Evolutionary conservation across 306 rosid genomes (phyloP), one percentile per base, ranked within the genome.

Genomic region (Quercus ilex): DNA sequence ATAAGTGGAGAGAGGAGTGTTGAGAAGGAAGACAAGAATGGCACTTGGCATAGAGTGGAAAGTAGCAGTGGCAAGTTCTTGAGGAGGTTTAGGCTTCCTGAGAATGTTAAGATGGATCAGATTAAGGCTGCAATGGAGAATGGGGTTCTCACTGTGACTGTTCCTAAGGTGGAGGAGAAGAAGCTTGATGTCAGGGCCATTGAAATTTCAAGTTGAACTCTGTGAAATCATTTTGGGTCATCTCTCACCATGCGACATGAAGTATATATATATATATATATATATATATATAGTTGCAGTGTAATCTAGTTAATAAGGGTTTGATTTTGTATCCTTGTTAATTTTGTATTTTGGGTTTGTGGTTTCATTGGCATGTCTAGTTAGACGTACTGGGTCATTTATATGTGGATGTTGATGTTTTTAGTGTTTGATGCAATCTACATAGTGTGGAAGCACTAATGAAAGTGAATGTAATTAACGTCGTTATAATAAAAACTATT

Each of bases 1-100:
- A 80, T 84, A 7, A 80, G 84, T n/a, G 84, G 84, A 20, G 82
- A 84, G 81, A 84, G 82, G 60, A 84, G 73, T 13, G 30, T 72
- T 3, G 84, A 80, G 76, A 80, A 84, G 59, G 82, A 80, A 14
- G 74, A 80, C 38, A 80, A 84, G 73, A 76, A 52, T 35, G 84
- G 77, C 41, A 72, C 72, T 11, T 84, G 82, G 87, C 79, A 84
- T 56, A 33, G 35, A 33, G 35, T 33, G 35, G 35, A 33, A 6
- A 6, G 35, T 33, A 33, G 35, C 35, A 33, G 35, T 33, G 35
- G 35, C 35, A 33, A 33, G 35, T 33, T 33, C 35, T 33, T 33
- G 35, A 33, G 35, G 35, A 33, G 35, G 35, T 33, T 33, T 33
- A 33, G 35, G 35, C 35, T 33, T 33, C 35, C 35, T 33, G 35